Percentiles rank a stretch among this genome's conserved stretches.
Evolutionary conservation across 352 stramenopile genomes (phyloP).

Genomic region (Phytopythium litorale): DNA sequence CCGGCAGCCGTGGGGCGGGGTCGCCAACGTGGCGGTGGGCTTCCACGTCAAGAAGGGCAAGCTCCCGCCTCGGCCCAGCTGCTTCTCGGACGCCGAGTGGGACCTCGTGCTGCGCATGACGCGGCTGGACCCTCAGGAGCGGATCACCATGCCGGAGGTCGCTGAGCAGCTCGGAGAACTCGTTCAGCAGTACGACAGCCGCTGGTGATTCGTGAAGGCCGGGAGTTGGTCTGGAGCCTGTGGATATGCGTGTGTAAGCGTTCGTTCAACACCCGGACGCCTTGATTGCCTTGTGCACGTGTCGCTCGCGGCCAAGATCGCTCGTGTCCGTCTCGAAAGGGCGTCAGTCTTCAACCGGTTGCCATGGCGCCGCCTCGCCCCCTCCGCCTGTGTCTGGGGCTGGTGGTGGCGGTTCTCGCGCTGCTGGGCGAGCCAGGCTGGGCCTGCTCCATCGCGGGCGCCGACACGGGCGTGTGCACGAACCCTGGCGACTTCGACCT

Average conservation of each 20-base stretch:
- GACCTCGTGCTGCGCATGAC: background rate
- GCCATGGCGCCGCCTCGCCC: background rate
- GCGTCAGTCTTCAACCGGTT: background rate
- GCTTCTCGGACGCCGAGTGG: background rate
- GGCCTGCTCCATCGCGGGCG: slow-evolving; percentile 41
- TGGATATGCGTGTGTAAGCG: no score
- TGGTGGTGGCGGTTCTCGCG: background rate
- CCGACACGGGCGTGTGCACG: slow-evolving; percentile 61
- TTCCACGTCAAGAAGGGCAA: background rate
- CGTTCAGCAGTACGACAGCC: background rate
- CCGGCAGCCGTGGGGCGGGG: background rate
- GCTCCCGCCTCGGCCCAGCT: background rate
- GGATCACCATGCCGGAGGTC: background rate
- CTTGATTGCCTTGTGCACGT: no score
- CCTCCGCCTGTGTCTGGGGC: background rate
- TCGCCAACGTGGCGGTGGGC: background rate
- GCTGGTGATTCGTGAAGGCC: background rate
- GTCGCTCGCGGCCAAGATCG: background rate
- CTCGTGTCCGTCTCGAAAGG: background rate
- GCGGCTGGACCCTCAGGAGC: background rate
- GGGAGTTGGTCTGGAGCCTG: background rate
- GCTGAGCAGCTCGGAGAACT: background rate
- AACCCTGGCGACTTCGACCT: slow-evolving; percentile 60
- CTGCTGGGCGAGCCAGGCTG: background rate
- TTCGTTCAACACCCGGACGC: no score